Evolutionary conservation across 768 basidiomycete genomes (phyloP).

Genomic region (Boletus sp.): DNA sequence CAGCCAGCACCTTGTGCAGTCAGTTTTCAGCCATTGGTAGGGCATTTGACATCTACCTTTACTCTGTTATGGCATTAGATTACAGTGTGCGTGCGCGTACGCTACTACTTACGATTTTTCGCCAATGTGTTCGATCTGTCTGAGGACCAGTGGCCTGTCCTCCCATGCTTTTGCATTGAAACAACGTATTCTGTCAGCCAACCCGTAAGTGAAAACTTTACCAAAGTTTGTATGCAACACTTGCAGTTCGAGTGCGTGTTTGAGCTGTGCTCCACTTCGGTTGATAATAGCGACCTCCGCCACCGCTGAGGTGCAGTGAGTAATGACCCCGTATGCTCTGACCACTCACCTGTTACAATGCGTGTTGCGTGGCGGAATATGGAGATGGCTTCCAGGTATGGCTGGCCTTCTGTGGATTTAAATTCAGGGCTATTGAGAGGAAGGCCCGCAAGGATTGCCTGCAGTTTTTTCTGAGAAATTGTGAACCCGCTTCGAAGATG

Average conservation of each 20-base stretch:
- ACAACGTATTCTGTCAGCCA: conserved; percentile 60
- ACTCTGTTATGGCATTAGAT: conserved; percentile 18
- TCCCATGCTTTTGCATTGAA: conserved; percentile 91
- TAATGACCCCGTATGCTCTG: not conserved
- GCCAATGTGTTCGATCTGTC: conserved; percentile 88
- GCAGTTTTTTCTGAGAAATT: conserved; percentile 7
- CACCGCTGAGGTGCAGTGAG: conserved; percentile 49
- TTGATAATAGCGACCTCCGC: conserved; percentile 74
- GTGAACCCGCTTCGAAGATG: not conserved
- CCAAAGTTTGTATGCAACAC: conserved; percentile 19
- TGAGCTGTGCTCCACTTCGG: conserved; percentile 63
- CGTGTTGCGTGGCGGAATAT: conserved; percentile 77
- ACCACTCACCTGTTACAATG: conserved; percentile 64
- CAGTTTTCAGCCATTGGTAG: conserved; percentile 1
- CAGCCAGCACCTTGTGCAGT: conserved; percentile 62
- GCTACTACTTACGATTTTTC: conserved; percentile 73
- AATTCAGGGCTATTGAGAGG: conserved; percentile 68
- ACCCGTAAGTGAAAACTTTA: not conserved
- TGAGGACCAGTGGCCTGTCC: conserved; percentile 76
- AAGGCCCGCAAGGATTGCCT: conserved; percentile 75
- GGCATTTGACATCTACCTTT: conserved; percentile 17
- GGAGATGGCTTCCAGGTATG: conserved; percentile 62
- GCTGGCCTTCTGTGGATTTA: conserved; percentile 68
- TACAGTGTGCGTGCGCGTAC: not conserved
- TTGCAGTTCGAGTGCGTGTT: conserved; percentile 74